Conservation (phyloP, 345 rosid species). For the Arabidopsis suecica region DNA sequence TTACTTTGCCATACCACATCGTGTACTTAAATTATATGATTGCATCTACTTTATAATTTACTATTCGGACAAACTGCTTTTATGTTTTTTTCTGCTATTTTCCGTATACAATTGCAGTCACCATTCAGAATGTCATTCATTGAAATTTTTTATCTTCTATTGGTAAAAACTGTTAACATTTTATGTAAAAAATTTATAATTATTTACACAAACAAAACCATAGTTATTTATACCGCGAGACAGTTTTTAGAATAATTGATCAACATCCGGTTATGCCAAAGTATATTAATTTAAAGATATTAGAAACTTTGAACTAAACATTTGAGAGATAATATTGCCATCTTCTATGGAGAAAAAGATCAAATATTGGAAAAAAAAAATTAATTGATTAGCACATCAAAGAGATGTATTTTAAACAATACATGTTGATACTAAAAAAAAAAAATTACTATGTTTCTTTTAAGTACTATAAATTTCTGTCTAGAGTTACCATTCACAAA, state of each 20-base stretch:
- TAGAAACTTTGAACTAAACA: background rate
- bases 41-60: background rate
- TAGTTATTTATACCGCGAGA: background rate
- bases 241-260: background rate
- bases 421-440: too few species aligned
- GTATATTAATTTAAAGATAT: background rate
- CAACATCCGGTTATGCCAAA: background rate
- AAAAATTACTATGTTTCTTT: too few species aligned
- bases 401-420: background rate
- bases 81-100: background rate
- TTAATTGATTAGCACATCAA: background rate
- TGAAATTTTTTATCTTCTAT: background rate
- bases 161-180: background rate
- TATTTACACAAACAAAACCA: background rate
- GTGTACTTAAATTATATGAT: constrained; percentile 9
- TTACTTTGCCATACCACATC: background rate
- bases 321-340: background rate
- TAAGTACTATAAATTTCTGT: too few species aligned
- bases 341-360: background rate
- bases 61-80: background rate
- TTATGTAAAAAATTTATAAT: background rate
- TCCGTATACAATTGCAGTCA: background rate
- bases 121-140: background rate
- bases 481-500: too few species aligned
- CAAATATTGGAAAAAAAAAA: background rate